A percentile compares a stretch with the other conserved stretches of the same genome.
These are phyloP conservation scores for Pseudocercospora fijiensis DNA, from an alignment of 2,329 filamentous ascomycete species.

Conservation along the genomic window DNA sequence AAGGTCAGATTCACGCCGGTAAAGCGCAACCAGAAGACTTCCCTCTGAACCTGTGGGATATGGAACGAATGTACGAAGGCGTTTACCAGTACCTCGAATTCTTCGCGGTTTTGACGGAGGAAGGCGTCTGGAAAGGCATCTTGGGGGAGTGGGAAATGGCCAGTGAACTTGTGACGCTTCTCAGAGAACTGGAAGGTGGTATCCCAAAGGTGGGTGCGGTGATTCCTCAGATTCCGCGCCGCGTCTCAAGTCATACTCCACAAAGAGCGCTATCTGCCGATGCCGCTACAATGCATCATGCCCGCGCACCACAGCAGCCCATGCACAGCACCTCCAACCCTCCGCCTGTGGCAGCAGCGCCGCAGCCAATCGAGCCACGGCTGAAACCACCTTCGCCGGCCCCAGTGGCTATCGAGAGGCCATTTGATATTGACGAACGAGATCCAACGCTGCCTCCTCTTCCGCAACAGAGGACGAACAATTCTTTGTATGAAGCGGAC, in stretches of 20 bases:
- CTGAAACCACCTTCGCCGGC: conserved; percentile 21
- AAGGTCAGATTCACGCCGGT: conserved; percentile 81
- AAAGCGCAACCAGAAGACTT: conserved; percentile 80
- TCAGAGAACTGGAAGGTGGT: conserved; percentile 82
- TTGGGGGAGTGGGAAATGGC: conserved; percentile 90
- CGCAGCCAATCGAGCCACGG: conserved; percentile 12
- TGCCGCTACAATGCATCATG: conserved; percentile 25
- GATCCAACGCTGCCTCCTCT: conserved; percentile 39
- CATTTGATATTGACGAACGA: conserved; percentile 54
- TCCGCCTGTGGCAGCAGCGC: conserved; percentile 11
- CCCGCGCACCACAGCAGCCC: conserved; percentile 12
- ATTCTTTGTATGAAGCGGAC: conserved; percentile 46
- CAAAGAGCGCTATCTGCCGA: conserved; percentile 33
- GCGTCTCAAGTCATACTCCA: conserved; percentile 21
- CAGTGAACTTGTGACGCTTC: conserved; percentile 81
- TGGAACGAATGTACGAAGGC: conserved; percentile 94
- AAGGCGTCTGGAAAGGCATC: conserved; percentile 76
- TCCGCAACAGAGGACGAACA: conserved; percentile 36
- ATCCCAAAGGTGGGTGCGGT: conserved; percentile 73
- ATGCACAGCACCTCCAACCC: conserved; percentile 2
- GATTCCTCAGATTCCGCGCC: conserved; percentile 45
- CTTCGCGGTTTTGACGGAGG: conserved; percentile 83
- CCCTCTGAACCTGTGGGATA: conserved; percentile 92
- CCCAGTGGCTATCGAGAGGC: conserved; percentile 60
- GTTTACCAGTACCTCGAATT: conserved; percentile 94